Evolutionary conservation across 129 eudicot genomes (phyloP), one percentile per base, ranked within the genome.

Genomic region (Apium graveolens): DNA sequence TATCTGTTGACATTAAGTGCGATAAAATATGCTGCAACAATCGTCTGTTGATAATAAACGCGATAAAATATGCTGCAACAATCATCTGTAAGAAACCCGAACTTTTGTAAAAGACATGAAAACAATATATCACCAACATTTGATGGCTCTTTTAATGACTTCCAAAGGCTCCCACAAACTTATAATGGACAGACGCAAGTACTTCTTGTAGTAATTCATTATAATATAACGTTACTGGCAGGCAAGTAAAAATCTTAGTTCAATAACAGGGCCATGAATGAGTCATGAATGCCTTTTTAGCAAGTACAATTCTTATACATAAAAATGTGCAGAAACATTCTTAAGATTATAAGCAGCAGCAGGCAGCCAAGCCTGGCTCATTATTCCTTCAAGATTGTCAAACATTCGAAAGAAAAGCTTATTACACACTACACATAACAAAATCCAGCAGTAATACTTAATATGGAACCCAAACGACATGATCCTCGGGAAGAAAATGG

Each of bases 401-500:
- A 55, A 13, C 29, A 55, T 24, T 2, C 5, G 2, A 24, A 21
- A 24, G 29, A 24, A 55, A 16, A 60, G 32, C 68, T 60, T n/a
- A n/a, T 60, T n/a, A 60, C 68, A 57, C 31, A n/a, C 3, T 27
- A 53, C 27, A 53, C 21, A 1, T 51, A n/a, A 24, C 1, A 13
- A 26, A 9, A 60, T 6, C 27, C 5, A 9, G 14, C 43, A 70
- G 5, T 8, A 10, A 38, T 0, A 44, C 55, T 46, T 82, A 85
- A 66, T 87, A 82, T 16, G 85, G 86, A 51, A 87, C 87, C 97
- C 97, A 91, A 39, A 87, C 90, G 43, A 89, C 70, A 57, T 91
- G 92, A 83, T 89, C 90, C 80, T 86, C 92, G 1, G 94, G 97
- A 76, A 91, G 84, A 80, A 87, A 91, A 85, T 91, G 97, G 80